Percentiles rank a stretch among this genome's conserved stretches.
Evolutionary conservation across 225 moss, liverwort and hornwort genomes (phyloP).

Genomic region (Climacium dendroides): DNA sequence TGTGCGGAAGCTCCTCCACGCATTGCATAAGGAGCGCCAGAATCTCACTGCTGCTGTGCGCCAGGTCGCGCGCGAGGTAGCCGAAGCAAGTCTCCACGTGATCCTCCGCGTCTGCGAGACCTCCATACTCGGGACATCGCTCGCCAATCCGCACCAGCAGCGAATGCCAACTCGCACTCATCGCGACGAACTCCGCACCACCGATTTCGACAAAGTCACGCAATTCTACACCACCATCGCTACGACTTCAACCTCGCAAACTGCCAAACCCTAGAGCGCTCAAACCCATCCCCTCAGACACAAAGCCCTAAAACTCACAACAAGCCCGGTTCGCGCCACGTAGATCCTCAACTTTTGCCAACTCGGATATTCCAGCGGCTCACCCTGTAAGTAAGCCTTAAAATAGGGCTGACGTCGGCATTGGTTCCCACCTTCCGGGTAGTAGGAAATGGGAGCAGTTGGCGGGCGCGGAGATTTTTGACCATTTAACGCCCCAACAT

Average conservation of each 20-base stretch:
- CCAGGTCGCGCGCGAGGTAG: conserved; percentile 61
- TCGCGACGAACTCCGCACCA: not conserved
- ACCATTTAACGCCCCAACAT: conserved; percentile 6
- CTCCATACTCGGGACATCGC: conserved; percentile 80
- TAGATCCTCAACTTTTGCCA: not conserved
- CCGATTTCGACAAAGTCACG: not conserved
- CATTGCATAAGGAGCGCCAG: conserved; percentile 86
- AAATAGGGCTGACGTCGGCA: conserved; percentile 7
- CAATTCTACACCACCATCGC: not conserved
- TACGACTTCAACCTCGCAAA: not conserved
- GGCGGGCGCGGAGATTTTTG: not conserved
- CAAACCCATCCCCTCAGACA: not conserved
- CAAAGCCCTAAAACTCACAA: conserved; percentile 4
- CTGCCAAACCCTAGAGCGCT: not conserved
- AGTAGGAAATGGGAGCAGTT: not conserved
- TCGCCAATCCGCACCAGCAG: conserved; percentile 93
- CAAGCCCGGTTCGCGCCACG: not conserved
- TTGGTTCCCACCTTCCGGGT: not conserved
- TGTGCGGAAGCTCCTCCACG: conserved; percentile 96
- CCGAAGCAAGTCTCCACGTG: conserved; percentile 96
- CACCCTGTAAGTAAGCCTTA: not conserved
- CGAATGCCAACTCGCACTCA: conserved; percentile 94
- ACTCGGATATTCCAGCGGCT: fast-evolving
- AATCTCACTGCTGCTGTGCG: conserved; percentile 67
- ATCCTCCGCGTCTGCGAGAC: conserved; percentile 87